Conservation (phyloP, 2,329 filamentous ascomycete genomes). For the Pestalotiopsis sp. region DNA sequence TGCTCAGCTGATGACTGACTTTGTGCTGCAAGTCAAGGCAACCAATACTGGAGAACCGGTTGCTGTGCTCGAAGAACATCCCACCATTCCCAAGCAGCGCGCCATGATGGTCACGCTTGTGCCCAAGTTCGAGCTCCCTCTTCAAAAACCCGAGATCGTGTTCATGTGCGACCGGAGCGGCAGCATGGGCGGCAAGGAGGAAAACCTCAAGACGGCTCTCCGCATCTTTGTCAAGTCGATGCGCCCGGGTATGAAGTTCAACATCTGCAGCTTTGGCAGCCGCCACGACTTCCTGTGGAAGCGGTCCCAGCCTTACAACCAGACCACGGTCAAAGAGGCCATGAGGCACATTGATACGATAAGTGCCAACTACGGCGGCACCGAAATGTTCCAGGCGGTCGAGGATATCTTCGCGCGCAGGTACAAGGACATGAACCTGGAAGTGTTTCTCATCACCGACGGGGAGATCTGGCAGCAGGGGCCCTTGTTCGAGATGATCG, state of each 20-base stretch:
- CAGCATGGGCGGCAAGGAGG: slow-evolving; percentile 61
- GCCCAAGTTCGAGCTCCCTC: slow-evolving; percentile 67
- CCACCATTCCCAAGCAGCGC: slow-evolving; percentile 60
- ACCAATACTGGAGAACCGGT: slow-evolving; percentile 63
- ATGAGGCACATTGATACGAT: slow-evolving; percentile 45
- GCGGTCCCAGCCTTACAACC: slow-evolving; percentile 48
- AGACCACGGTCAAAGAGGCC: slow-evolving; percentile 46
- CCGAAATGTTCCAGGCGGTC: slow-evolving; percentile 52
- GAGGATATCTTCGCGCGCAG: slow-evolving; percentile 45
- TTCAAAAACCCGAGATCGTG: slow-evolving; percentile 62
- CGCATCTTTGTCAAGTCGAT: slow-evolving; percentile 68
- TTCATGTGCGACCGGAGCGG: slow-evolving; percentile 75
- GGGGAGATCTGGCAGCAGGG: slow-evolving; percentile 55
- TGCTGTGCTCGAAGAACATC: slow-evolving; percentile 69
- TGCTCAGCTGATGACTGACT: slow-evolving; percentile 63
- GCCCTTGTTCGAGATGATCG: slow-evolving; percentile 47
- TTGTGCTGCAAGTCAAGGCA: slow-evolving; percentile 66
- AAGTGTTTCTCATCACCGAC: slow-evolving; percentile 60
- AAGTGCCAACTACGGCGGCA: slow-evolving; percentile 53
- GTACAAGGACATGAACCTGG: slow-evolving; percentile 49
- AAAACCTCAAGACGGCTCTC: slow-evolving; percentile 56
- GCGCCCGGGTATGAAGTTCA: slow-evolving; percentile 66
- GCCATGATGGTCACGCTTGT: slow-evolving; percentile 74
- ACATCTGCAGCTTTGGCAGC: slow-evolving; percentile 70
- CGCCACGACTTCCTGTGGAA: slow-evolving; percentile 48